Evolutionary conservation across 108 stramenopile species (phyloP).

Genomic region (Cyclotella cryptica): DNA sequence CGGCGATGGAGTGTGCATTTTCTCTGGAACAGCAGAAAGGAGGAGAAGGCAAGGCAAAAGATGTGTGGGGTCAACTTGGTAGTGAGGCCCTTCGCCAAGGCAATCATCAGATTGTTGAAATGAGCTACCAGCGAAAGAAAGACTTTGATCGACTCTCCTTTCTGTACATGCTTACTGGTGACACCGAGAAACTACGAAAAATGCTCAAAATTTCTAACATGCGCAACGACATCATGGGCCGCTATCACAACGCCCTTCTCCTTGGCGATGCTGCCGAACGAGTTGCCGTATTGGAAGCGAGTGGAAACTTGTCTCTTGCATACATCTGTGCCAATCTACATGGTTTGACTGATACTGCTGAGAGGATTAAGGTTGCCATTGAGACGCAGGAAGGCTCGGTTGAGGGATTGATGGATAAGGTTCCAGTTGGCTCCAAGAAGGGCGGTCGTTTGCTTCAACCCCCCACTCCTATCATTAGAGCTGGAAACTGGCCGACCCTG

Average conservation of each 20-base stretch:
- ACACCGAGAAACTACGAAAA: constrained; percentile 95
- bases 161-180: constrained; percentile 95
- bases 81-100: constrained; percentile 96
- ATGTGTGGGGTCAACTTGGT: constrained; percentile 95
- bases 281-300: constrained; percentile 91
- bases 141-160: constrained; percentile 98
- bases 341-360: constrained; percentile 93
- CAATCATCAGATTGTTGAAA: constrained; percentile 96
- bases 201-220: constrained; percentile 98
- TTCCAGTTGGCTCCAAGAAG: constrained; percentile 54
- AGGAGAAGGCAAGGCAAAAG: constrained; percentile 72
- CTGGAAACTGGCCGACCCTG: constrained; percentile 95
- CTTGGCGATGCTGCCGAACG: constrained; percentile 96
- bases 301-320: constrained; percentile 94
- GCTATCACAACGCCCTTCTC: constrained; percentile 97
- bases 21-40: constrained; percentile 74
- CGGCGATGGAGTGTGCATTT: constrained; percentile 96
- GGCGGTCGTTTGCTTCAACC: constrained; percentile 90
- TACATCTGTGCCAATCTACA: constrained; percentile 92
- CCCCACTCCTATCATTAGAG: constrained; percentile 94
- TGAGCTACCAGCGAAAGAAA: constrained; percentile 98
- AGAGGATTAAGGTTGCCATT: constrained; percentile 89
- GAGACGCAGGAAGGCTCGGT: constrained; percentile 88
- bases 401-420: constrained; percentile 78
- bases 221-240: constrained; percentile 95